Evolutionary conservation across 371 early-diverging fungal genomes (phyloP).

Genomic region (Circinella minor): DNA sequence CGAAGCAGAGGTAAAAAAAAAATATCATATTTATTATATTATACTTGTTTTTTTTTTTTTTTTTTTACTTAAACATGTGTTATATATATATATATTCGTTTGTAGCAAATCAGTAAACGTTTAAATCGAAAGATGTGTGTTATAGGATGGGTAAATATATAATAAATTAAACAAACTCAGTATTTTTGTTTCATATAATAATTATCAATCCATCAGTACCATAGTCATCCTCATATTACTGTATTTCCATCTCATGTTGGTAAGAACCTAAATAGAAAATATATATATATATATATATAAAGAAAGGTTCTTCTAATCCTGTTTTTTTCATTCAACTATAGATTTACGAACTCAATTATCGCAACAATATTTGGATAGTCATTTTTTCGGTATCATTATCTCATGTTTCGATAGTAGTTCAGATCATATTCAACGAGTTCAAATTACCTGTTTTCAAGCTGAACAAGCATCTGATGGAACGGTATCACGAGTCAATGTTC

Average conservation of each 20-base stretch:
- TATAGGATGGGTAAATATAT: constrained; percentile 69
- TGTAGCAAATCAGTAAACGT: constrained; percentile 47
- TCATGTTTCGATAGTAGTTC: constrained; percentile 67
- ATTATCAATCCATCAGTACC: constrained; percentile 41
- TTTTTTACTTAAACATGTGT: too few species aligned
- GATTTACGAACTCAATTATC: constrained; percentile 72
- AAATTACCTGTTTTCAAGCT: constrained; percentile 63
- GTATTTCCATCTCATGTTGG: constrained; percentile 78
- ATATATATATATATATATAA: not conserved
- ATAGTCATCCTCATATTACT: constrained; percentile 79
- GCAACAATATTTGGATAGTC: constrained; percentile 68
- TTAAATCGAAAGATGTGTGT: constrained; percentile 56
- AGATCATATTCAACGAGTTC: constrained; percentile 57
- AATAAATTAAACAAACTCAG: too few species aligned
- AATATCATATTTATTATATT: not conserved
- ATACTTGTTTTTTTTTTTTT: not conserved
- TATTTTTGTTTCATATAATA: not conserved
- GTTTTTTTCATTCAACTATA: constrained; percentile 14
- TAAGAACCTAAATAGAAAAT: constrained; percentile 16
- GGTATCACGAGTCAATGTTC: constrained; percentile 39
- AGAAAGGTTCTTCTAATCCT: too few species aligned
- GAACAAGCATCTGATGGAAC: constrained; percentile 11
- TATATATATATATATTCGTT: too few species aligned
- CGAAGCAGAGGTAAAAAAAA: constrained; percentile 58
- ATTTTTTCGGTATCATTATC: constrained; percentile 74